Base-by-base conservation (phyloP, 1,139 yeast species). In the Petasospora fabianii region DNA sequence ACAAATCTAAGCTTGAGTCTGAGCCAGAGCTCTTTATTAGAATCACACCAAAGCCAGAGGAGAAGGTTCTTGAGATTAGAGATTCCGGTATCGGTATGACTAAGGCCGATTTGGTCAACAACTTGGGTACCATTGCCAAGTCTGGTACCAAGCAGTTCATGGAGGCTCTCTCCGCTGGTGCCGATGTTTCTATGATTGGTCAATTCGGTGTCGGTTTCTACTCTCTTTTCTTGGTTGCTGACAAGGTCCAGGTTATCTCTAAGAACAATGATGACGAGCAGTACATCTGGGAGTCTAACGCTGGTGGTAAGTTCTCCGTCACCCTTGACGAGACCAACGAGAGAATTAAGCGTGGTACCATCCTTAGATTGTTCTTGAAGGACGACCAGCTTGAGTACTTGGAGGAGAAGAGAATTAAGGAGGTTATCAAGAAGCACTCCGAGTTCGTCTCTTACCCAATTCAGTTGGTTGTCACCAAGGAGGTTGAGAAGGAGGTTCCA, bases 201-300 rank as follows among this genome's bases (percentile, higher is more conserved):
- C 98, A 94, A 75, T 94, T 94, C 76, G 99, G 99, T 87, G 98
- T 94, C 60, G 99, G 99, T 80, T 94, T 94, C 92, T 94, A 94
- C 84, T 92, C 99, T 43, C 78, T 92, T 58, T 94, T 94, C 86
- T 82, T 94, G 75, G 98, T 94, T 64, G 98, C 98, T 62, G 99
- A 94, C 75, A 88, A 82, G 61, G 98, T 94, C 52, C 97, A 92
- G 75, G 98, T 94, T 58, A 87, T 94, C 66, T 86, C 98, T 51
- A 94, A 94, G 79, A 84, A 90, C 79, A 94, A 94, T 65, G 98
- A 94, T 62, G 99, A 94, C 67, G 98, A 92, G 68, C 99, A 94
- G 75, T 94, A 94, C 81, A 75, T 92, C 61, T 94, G 99, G 99
- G 98, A 94, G 75, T 92, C 98, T 41, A 88, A 94, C 60, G 98